Conservation (phyloP, 257 asterid genomes). For the Coffea eugenioides region DNA sequence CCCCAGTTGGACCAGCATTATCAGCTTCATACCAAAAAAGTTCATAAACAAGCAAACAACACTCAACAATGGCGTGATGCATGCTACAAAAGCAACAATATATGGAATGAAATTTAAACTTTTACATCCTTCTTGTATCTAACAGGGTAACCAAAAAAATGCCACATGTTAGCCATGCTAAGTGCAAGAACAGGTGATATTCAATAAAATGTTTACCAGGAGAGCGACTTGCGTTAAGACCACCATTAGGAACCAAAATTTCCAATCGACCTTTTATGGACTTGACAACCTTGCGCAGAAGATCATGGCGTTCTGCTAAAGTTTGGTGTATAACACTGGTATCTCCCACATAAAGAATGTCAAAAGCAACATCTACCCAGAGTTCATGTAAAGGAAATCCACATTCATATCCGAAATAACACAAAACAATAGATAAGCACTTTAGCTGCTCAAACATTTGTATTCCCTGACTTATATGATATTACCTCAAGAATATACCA, state of each 20-base stretch:
- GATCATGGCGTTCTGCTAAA: constrained; percentile 83
- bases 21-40: background rate
- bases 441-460: constrained; percentile 9
- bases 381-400: constrained; percentile 48
- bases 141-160: background rate
- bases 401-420: background rate
- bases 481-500: constrained; percentile 4
- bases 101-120: background rate
- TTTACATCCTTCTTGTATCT: background rate
- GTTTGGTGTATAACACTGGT: constrained; percentile 95
- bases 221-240: constrained; percentile 61
- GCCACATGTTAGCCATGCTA: background rate
- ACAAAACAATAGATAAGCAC: background rate
- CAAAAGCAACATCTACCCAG: constrained; percentile 82
- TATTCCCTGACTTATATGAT: background rate
- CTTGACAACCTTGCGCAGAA: constrained; percentile 69
- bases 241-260: constrained; percentile 88
- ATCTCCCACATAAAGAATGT: constrained; percentile 90
- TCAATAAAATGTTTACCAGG: constrained; percentile 49
- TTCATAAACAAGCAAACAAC: background rate
- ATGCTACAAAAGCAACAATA: background rate
- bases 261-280: constrained; percentile 80
- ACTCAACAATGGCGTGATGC: background rate
- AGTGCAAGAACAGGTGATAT: background rate
- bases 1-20: background rate